Base-by-base conservation (phyloP, 805 yeast genomes). In the Saccharomyces cerevisiae region DNA sequence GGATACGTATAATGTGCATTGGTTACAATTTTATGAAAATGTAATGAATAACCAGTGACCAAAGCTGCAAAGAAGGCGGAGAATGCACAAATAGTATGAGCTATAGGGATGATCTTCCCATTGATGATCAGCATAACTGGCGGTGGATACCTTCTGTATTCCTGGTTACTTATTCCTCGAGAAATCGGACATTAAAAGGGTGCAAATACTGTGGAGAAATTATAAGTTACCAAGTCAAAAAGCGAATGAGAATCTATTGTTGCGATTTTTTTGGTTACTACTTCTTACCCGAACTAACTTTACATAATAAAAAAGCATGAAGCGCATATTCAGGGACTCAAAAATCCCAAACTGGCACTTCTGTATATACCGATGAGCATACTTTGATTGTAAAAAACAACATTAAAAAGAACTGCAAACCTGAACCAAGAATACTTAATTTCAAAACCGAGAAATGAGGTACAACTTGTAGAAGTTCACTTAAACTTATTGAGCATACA, bases 1-100 rank as follows among this genome's bases (percentile, higher is more conserved):
- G 99, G 99, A 67, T 89, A 94, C 0, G 96, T 95, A 66, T 76
- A 91, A 59, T 82, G 81, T 49, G 91, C 87, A 68, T 94, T 94
- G 64, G 83, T 77, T 10, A 94, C 96, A 66, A 94, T 94, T 68
- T 94, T 90, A 56, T 85, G 74, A 71, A 83, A 94, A 71, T 92
- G 99, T 27, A 92, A 76, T 51, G 76, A 76, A 57, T 81, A 81
- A 0, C 96, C 97, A 29, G 88, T 82, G 0, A 77, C 65, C 26
- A 91, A 76, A 2, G 97, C 96, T 0, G 81, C 79, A 4, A 85
- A 32, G 63, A 91, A 91, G 1, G 97, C 96, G 11, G 82, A 70
- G 4, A 79, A 73, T 0, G 96, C 92, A 64, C 82, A 84, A 0
- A 81, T 57, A 0, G 92, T 78, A 69, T 90, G 97, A 1, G 87